Evolutionary conservation across 1,284 basidiomycete species (phyloP).

Genomic region (Lentinula novae-zelandiae): DNA sequence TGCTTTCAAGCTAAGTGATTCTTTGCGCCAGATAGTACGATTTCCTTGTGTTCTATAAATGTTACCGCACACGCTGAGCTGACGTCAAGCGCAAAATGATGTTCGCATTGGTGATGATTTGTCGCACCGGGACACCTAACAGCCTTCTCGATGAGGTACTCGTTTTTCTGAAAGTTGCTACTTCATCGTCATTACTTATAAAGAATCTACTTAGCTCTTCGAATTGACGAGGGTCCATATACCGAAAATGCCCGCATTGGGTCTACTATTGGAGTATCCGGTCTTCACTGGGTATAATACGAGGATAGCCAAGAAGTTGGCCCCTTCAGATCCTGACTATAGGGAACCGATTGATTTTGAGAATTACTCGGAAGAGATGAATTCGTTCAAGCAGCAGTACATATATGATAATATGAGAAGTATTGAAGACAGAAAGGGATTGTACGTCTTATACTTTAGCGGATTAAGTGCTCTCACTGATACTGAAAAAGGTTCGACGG

Average conservation of each 20-base stretch:
- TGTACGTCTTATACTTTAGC: conserved; percentile 51
- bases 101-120: conserved; percentile 76
- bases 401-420: conserved; percentile 84
- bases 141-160: conserved; percentile 69
- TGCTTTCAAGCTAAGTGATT: conserved; percentile 7
- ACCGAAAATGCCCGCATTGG: conserved; percentile 95
- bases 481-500: conserved; percentile 57
- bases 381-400: conserved; percentile 77
- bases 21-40: conserved; percentile 25
- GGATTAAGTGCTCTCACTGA: neutral
- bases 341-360: conserved; percentile 73
- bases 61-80: neutral
- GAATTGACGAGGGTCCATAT: conserved; percentile 80
- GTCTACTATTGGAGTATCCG: conserved; percentile 91
- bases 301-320: conserved; percentile 51
- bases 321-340: conserved; percentile 50
- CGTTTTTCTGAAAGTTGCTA: neutral
- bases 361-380: conserved; percentile 58
- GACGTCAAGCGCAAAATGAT: conserved; percentile 94
- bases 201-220: conserved; percentile 45
- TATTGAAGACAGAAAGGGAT: conserved; percentile 75
- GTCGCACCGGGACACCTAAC: conserved; percentile 72
- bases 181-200: neutral
- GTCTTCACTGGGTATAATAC: conserved; percentile 82
- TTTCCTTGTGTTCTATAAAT: conserved; percentile 1